phyloP scores from a whole-genome alignment of 2,329 filamentous ascomycete genomes.

The Cadophora luteo-olivacea region DNA sequence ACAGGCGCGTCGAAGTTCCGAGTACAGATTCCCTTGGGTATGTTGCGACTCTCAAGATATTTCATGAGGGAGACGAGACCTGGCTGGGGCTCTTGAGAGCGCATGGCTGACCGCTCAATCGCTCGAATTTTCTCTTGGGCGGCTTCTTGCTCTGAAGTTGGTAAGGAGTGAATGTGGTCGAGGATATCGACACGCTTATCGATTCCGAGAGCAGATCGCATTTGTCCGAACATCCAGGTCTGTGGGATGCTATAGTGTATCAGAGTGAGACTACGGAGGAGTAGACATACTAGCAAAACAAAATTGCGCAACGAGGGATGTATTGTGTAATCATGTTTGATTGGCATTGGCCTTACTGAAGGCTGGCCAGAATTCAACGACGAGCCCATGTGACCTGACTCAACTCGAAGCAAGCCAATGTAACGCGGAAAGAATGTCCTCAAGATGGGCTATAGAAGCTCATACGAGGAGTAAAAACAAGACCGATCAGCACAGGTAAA shows the following conservation, averaged over 20 bases:
- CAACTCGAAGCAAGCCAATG: too few relatives aligned
- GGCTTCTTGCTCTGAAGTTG: constrained; percentile 62
- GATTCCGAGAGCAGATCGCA: constrained; percentile 80
- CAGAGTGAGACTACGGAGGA: background rate
- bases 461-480: too few relatives aligned
- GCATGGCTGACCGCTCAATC: constrained; percentile 85
- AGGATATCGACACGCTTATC: constrained; percentile 81
- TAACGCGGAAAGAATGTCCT: too few relatives aligned
- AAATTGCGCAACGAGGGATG: background rate
- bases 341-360: background rate
- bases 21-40: constrained; percentile 89
- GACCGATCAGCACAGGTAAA: too few relatives aligned
- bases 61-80: constrained; percentile 81
- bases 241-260: constrained; percentile 74
- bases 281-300: background rate
- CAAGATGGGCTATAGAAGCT: too few relatives aligned
- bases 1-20: constrained; percentile 90
- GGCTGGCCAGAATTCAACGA: too few relatives aligned
- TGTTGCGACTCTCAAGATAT: constrained; percentile 71
- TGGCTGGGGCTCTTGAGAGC: constrained; percentile 78
- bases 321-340: background rate
- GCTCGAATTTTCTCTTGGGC: constrained; percentile 77
- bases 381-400: too few relatives aligned
- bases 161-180: constrained; percentile 81
- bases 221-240: constrained; percentile 93